Evolutionary conservation across 306 rosid species (phyloP).

Genomic region (Lupinus albus): DNA sequence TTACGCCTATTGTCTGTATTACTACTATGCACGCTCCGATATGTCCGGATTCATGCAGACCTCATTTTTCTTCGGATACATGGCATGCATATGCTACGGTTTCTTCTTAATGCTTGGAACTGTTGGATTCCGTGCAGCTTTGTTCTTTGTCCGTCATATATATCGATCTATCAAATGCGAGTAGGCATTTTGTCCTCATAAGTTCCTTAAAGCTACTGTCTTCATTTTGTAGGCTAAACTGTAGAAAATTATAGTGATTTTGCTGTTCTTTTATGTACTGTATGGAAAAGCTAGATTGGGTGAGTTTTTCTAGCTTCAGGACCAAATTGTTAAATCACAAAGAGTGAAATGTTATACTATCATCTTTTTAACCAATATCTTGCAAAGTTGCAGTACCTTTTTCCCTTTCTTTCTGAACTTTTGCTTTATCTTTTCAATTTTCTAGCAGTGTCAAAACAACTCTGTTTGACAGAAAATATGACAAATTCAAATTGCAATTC

Average conservation of each 20-base stretch:
- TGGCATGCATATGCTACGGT: constrained; percentile 60
- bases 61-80: constrained; percentile 59
- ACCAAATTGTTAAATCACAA: constrained; percentile 53
- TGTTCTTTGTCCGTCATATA: constrained; percentile 53
- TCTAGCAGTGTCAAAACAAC: background rate
- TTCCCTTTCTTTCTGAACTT: constrained; percentile 26
- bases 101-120: constrained; percentile 58
- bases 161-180: constrained; percentile 59
- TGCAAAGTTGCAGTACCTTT: constrained; percentile 49
- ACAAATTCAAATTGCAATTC: background rate
- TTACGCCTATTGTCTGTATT: constrained; percentile 57
- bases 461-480: no score
- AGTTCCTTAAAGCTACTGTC: constrained; percentile 37
- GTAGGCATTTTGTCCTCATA: constrained; percentile 48
- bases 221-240: constrained; percentile 49
- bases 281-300: constrained; percentile 49
- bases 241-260: constrained; percentile 67
- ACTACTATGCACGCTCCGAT: constrained; percentile 54
- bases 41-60: constrained; percentile 62
- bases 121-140: constrained; percentile 51
- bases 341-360: constrained; percentile 61
- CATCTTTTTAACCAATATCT: constrained; percentile 48
- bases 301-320: constrained; percentile 52
- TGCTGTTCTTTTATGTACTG: constrained; percentile 53
- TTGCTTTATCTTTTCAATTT: constrained; percentile 18